These are phyloP conservation scores for Chondrus crispus DNA, from an alignment of 23 red algal genomes.

Conservation along the genomic window DNA sequence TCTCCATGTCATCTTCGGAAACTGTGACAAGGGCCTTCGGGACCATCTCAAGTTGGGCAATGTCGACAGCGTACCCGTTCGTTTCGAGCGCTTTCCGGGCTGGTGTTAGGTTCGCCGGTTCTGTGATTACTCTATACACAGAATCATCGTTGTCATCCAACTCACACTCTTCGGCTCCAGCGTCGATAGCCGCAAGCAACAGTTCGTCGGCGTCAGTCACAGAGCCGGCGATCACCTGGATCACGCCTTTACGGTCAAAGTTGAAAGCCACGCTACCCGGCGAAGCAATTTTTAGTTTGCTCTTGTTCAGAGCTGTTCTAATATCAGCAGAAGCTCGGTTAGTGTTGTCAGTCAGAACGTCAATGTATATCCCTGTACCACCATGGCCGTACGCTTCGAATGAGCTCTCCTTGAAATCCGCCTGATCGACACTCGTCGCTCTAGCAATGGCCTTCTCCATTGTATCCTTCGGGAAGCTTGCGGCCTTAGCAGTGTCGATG, in stretches of 20 bases:
- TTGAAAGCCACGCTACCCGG: conserved; percentile 82
- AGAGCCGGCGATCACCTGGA: conserved; percentile 20
- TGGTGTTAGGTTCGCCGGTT: not conserved
- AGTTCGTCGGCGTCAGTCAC: conserved; percentile 49
- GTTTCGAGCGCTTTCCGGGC: not conserved
- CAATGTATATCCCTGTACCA: conserved; percentile 75
- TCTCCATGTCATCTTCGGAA: conserved; percentile 35
- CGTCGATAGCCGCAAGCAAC: conserved; percentile 64
- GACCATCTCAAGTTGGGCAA: conserved; percentile 57
- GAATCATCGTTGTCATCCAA: conserved; percentile 35
- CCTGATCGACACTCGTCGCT: conserved; percentile 70
- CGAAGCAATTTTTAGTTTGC: conserved; percentile 72
- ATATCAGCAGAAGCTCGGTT: conserved; percentile 85
- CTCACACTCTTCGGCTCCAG: conserved; percentile 70
- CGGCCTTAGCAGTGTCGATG: conserved; percentile 56
- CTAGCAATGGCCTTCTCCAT: conserved; percentile 73
- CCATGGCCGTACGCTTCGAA: conserved; percentile 90
- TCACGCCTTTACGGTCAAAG: conserved; percentile 75
- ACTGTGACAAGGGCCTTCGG: conserved; percentile 38
- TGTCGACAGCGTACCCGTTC: conserved; percentile 30
- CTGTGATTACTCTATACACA: conserved; percentile 38
- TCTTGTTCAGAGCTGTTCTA: conserved; percentile 67
- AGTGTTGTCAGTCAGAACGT: conserved; percentile 78
- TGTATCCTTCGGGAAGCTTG: conserved; percentile 80
- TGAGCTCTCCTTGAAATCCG: conserved; percentile 68